These are phyloP conservation scores for Podospora pseudoanserina DNA, from an alignment of 495 filamentous ascomycete species.

Conservation along the genomic window DNA sequence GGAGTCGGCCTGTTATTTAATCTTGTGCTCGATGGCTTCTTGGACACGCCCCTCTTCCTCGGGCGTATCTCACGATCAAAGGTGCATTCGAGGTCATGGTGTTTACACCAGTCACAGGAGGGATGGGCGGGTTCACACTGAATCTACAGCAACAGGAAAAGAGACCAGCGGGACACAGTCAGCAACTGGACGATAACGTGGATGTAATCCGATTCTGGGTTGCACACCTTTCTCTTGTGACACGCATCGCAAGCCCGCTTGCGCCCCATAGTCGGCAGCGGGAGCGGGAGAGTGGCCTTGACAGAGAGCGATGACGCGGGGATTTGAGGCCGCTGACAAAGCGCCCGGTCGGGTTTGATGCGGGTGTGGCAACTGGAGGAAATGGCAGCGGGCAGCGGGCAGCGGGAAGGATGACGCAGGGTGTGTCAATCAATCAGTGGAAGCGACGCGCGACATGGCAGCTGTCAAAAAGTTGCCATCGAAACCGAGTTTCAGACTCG, in stretches of 20 bases:
- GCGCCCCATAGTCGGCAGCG: conserved; percentile 11
- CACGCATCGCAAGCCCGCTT: conserved; percentile 50
- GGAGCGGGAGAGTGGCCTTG: background rate
- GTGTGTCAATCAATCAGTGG: background rate
- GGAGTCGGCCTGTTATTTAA: background rate
- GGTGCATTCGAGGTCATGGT: conserved; percentile 49
- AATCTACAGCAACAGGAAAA: conserved; percentile 34
- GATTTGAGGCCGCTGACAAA: conserved; percentile 6
- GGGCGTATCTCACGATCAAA: conserved; percentile 39
- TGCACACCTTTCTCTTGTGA: conserved; percentile 46
- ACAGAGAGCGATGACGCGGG: background rate
- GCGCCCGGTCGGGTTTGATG: background rate
- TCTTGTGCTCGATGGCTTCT: conserved; percentile 24
- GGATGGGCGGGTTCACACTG: conserved; percentile 46
- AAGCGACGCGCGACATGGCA: too few relatives aligned
- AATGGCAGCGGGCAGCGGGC: background rate
- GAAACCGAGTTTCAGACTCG: too few relatives aligned
- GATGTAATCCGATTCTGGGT: too few relatives aligned
- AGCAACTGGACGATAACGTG: background rate
- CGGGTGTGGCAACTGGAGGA: background rate
- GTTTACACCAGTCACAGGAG: conserved; percentile 52
- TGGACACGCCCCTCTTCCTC: conserved; percentile 2
- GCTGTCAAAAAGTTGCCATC: background rate
- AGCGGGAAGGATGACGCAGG: background rate
- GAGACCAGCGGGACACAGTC: background rate